phyloP scores from a whole-genome alignment of 208 protist genomes.

The Strigomonas galati region DNA sequence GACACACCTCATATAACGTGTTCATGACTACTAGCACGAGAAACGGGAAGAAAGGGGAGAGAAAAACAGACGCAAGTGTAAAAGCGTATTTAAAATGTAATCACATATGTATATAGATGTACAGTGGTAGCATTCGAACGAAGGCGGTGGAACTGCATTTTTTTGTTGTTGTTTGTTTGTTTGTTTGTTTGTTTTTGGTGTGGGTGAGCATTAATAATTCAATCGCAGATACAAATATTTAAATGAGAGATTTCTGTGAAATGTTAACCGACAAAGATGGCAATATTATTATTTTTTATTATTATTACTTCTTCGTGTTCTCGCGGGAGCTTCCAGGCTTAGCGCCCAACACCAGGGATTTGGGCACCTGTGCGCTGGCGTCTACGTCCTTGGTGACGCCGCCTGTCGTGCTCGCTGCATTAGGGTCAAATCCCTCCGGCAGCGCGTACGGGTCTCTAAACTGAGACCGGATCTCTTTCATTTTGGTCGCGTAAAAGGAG shows the following conservation, averaged over 20 bases:
- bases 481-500: slow-evolving; percentile 71
- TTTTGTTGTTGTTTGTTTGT: not conserved
- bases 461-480: slow-evolving; percentile 43
- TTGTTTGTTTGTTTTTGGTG: too few relatives aligned
- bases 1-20: slow-evolving; percentile 57
- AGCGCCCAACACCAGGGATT: slow-evolving; percentile 43
- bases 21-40: slow-evolving; percentile 31
- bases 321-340: slow-evolving; percentile 37
- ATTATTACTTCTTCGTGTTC: slow-evolving; percentile 17
- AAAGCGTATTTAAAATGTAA: too few relatives aligned
- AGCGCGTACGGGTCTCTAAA: slow-evolving; percentile 73
- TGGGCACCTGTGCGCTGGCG: slow-evolving; percentile 17
- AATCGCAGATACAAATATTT: too few relatives aligned
- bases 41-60: not conserved
- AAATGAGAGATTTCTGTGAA: too few relatives aligned
- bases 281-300: too few relatives aligned
- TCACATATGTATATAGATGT: too few relatives aligned
- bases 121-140: too few relatives aligned
- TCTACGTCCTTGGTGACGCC: slow-evolving; percentile 23
- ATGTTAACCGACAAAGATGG: too few relatives aligned
- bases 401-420: slow-evolving; percentile 23
- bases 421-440: slow-evolving; percentile 68
- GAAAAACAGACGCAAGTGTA: not conserved
- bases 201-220: too few relatives aligned
- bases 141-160: too few relatives aligned